These are phyloP conservation scores for Ascochyta koolunga DNA, from an alignment of 2,329 filamentous ascomycete genomes.

Conservation along the genomic window DNA sequence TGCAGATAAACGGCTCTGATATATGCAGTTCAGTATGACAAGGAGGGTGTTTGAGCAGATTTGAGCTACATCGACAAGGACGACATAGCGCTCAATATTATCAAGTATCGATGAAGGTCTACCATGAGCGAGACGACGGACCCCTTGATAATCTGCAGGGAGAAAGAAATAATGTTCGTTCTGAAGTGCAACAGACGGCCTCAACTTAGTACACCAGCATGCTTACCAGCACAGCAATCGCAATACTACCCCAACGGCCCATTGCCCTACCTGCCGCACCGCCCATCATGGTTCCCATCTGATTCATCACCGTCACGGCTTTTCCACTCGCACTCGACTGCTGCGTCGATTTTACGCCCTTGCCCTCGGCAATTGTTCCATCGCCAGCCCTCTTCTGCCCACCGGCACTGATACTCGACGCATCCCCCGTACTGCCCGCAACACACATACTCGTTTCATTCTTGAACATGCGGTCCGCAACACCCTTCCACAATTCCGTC, in stretches of 20 bases:
- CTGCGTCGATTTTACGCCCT: background rate
- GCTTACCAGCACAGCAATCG: background rate
- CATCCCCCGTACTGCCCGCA: slow-evolving; percentile 37
- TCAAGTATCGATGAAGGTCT: background rate
- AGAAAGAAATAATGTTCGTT: background rate
- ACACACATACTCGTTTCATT: slow-evolving; percentile 35
- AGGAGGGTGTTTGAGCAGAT: slow-evolving; percentile 9
- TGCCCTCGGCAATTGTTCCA: slow-evolving; percentile 17
- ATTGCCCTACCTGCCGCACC: background rate
- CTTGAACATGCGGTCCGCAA: slow-evolving; percentile 45
- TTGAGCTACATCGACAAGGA: background rate
- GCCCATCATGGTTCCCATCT: background rate
- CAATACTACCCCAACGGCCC: background rate
- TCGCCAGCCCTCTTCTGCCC: slow-evolving; percentile 39
- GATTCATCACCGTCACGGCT: background rate
- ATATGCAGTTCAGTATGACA: background rate
- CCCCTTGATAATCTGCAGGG: background rate
- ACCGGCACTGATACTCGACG: slow-evolving; percentile 37
- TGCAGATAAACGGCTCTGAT: background rate
- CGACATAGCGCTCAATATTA: background rate
- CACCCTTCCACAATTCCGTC: slow-evolving; percentile 46
- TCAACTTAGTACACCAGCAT: slow-evolving; percentile 2
- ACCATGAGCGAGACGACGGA: background rate
- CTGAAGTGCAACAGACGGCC: background rate
- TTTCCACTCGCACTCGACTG: background rate